Evolutionary conservation across 192 early-diverging fungal species (phyloP), one percentile per base, ranked within the genome.

Genomic region (Coemansia erecta): DNA sequence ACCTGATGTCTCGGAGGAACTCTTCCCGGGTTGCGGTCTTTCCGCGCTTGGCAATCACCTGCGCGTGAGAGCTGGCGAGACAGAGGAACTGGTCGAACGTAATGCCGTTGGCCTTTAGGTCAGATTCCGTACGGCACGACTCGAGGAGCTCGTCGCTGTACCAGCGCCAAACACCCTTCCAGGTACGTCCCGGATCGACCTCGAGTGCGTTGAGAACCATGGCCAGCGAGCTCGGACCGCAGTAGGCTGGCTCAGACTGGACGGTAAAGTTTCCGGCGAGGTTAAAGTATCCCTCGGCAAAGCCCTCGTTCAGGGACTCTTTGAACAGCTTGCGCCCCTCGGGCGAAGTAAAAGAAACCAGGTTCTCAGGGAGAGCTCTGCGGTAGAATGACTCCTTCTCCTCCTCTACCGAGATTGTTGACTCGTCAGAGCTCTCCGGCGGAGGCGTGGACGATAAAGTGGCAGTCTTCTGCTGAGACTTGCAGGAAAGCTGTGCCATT

Each of bases 121-220:
- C 82, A 22, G 91, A 87, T 26, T 84, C 79, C 0, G 82, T 72
- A 0, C 84, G 79, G 60, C 89, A 90, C 42, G 87, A 87, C 37
- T 89, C 73, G n/a, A 90, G 77, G 18, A 89, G 68, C 63, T 90
- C 89, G 65, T 90, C 89, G 57, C 73, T 81, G 63, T 89, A 92
- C 90, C 91, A 94, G 26, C 91, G 73, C 95, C 95, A 97, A 2
- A 90, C 90, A 19, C 95, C 95, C 72, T 95, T 95, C 95, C 95
- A 97, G 14, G 81, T 79, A 40, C 85, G 77, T 15, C 88, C 81
- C 1, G 93, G 93, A 66, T 95, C 93, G 11, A 97, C 91, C 57
- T 91, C 89, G 31, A 97, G 81, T 6, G 95, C 91, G 64, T 97
- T 97, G 10, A 97, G 80, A 2, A 97, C 93, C 87, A 95, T 95